These are phyloP conservation scores for Linum usitatissimum DNA, from an alignment of 345 rosid species.

Conservation along the genomic window DNA sequence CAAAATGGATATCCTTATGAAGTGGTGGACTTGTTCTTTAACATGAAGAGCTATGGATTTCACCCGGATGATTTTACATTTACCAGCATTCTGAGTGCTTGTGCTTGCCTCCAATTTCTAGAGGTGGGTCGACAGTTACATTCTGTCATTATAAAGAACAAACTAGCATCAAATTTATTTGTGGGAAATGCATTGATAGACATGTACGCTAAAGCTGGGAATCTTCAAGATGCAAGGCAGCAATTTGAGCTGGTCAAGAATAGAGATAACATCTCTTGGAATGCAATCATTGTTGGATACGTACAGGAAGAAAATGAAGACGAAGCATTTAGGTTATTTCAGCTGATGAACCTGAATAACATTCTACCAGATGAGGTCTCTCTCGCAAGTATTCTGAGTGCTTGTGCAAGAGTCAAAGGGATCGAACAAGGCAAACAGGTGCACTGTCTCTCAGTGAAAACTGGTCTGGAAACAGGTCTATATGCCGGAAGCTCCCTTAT, in stretches of 20 bases:
- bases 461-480: slow-evolving; percentile 58
- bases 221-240: slow-evolving; percentile 51
- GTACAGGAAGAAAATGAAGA: slow-evolving; percentile 58
- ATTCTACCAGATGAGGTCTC: slow-evolving; percentile 71
- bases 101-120: slow-evolving; percentile 51
- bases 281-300: slow-evolving; percentile 83
- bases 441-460: slow-evolving; percentile 60
- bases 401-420: slow-evolving; percentile 59
- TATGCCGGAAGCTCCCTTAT: slow-evolving; percentile 81
- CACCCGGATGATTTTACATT: slow-evolving; percentile 75
- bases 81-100: slow-evolving; percentile 78
- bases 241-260: slow-evolving; percentile 52
- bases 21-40: slow-evolving; percentile 45
- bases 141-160: slow-evolving; percentile 49
- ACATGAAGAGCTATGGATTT: slow-evolving; percentile 51
- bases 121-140: slow-evolving; percentile 67
- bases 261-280: slow-evolving; percentile 73
- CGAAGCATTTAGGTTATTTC: slow-evolving; percentile 66
- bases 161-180: slow-evolving; percentile 43
- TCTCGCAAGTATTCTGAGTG: slow-evolving; percentile 63
- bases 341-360: slow-evolving; percentile 39
- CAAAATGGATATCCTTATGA: slow-evolving; percentile 53
- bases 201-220: slow-evolving; percentile 87
- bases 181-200: slow-evolving; percentile 86
- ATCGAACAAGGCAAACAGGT: slow-evolving; percentile 49